A percentile compares a stretch with the other conserved stretches of the same genome.
Conservation (phyloP, 768 basidiomycete species). For the Kwoniella newhampshirensis region DNA sequence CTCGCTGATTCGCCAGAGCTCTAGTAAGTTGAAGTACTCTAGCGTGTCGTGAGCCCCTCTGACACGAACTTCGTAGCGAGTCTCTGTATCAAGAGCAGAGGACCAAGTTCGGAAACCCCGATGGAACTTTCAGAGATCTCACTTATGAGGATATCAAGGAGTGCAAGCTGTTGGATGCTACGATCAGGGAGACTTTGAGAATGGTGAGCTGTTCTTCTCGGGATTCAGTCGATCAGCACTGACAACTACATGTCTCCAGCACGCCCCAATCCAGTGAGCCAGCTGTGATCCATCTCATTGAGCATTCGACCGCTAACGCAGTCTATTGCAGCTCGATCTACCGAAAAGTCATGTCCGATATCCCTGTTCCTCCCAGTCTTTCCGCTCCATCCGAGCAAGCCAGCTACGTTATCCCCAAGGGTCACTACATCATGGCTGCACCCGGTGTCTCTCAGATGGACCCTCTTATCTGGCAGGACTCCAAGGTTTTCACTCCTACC, state of each 20-base stretch:
- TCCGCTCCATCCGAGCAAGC: constrained; percentile 66
- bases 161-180: constrained; percentile 78
- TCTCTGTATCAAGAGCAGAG: constrained; percentile 88
- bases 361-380: constrained; percentile 76
- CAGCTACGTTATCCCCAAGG: constrained; percentile 82
- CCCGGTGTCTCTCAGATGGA: constrained; percentile 87
- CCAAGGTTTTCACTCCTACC: constrained; percentile 70
- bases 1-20: constrained; percentile 72
- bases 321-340: constrained; percentile 45
- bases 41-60: not conserved
- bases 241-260: no score
- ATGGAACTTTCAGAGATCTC: constrained; percentile 75
- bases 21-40: constrained; percentile 60
- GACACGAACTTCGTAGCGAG: constrained; percentile 67
- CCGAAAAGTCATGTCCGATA: constrained; percentile 84
- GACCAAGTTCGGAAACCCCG: constrained; percentile 70
- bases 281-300: not conserved
- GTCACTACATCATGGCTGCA: constrained; percentile 82
- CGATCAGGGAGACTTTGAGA: constrained; percentile 75
- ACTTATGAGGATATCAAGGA: constrained; percentile 81
- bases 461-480: constrained; percentile 73
- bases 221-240: no score
- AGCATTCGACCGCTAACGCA: constrained; percentile 6
- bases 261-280: constrained; percentile 87
- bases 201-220: constrained; percentile 26